Conservation (phyloP, 164 flowering plant species). For the Litsea cubeba region DNA sequence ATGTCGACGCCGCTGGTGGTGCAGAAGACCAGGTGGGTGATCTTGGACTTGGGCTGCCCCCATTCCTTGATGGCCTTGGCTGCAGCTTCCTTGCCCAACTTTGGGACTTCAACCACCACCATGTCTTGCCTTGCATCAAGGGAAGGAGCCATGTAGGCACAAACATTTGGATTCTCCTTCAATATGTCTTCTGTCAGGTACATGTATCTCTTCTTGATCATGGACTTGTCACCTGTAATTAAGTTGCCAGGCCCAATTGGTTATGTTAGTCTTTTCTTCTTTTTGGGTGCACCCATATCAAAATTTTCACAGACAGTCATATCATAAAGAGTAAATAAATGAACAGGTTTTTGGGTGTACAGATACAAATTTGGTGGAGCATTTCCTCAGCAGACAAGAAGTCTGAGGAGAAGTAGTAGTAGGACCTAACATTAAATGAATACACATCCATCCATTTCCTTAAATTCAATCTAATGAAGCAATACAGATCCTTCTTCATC, state of each 20-base stretch:
- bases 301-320: no score
- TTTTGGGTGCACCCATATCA: no score
- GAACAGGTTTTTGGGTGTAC: no score
- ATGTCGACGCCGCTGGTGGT: conserved; percentile 49
- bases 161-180: conserved; percentile 37
- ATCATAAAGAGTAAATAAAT: no score
- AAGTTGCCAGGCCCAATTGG: background rate
- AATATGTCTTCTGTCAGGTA: conserved; percentile 41
- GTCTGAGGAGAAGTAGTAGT: no score
- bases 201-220: conserved; percentile 48
- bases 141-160: conserved; percentile 43
- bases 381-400: no score
- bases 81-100: conserved; percentile 48
- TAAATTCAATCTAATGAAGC: no score
- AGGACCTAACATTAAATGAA: no score
- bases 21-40: conserved; percentile 54
- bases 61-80: conserved; percentile 45
- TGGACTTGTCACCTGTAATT: conserved; percentile 40
- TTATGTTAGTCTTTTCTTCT: background rate
- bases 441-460: no score
- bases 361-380: no score
- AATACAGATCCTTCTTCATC: no score
- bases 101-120: conserved; percentile 43
- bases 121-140: conserved; percentile 46
- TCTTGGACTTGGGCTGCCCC: conserved; percentile 54